Conservation (phyloP, 1,284 basidiomycete species). For the Papiliotrema fonsecae region DNA sequence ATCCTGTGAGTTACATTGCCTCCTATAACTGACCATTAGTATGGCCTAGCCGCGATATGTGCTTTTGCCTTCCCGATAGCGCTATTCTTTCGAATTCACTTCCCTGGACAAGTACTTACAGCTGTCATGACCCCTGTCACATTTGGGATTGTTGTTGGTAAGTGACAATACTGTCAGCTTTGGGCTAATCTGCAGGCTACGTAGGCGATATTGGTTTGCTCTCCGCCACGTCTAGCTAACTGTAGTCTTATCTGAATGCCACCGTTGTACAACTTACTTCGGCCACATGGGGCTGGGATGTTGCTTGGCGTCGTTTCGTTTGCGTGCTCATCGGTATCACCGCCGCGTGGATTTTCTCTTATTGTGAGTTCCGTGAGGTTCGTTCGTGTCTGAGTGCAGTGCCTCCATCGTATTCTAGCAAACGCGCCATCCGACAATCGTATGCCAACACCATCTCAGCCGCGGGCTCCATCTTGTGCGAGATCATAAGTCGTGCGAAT, state of each 20-base stretch:
- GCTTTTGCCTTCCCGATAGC: conserved; percentile 66
- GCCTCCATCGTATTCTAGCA: conserved; percentile 48
- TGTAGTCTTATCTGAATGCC: conserved; percentile 40
- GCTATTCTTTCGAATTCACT: conserved; percentile 60
- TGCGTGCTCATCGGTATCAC: conserved; percentile 44
- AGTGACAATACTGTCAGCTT: conserved; percentile 23
- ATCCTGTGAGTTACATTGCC: conserved; percentile 45
- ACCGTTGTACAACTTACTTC: conserved; percentile 37
- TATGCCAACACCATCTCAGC: conserved; percentile 47
- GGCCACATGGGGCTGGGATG: conserved; percentile 48
- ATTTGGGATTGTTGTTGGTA: conserved; percentile 63
- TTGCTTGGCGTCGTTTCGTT: conserved; percentile 51
- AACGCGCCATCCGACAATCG: conserved; percentile 44
- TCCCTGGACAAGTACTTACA: conserved; percentile 65
- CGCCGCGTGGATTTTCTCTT: conserved; percentile 40
- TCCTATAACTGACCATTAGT: conserved; percentile 34
- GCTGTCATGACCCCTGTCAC: conserved; percentile 69
- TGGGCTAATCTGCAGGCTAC: conserved; percentile 13
- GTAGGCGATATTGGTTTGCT: too few species aligned
- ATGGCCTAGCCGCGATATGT: conserved; percentile 65
- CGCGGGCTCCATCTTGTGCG: conserved; percentile 46
- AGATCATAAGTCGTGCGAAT: conserved; percentile 46
- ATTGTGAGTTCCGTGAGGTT: conserved; percentile 16
- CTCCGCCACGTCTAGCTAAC: too few species aligned
- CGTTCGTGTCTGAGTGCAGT: conserved; percentile 23